phyloP scores from a whole-genome alignment of 129 eudicot genomes.

The Centella asiatica region DNA sequence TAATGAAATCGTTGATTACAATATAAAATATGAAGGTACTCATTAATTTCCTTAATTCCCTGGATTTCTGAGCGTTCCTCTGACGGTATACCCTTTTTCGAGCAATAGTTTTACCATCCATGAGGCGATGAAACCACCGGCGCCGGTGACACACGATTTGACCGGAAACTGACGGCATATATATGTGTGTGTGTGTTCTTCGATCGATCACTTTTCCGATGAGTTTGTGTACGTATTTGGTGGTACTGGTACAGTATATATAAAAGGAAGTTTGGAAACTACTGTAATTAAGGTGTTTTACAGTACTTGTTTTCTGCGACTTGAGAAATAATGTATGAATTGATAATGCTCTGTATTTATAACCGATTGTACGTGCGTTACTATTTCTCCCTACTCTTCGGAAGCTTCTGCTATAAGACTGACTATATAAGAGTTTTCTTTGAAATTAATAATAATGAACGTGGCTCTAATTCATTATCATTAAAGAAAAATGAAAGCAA shows the following conservation, averaged over 20 bases:
- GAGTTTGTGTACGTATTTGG: background rate
- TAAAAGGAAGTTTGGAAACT: background rate
- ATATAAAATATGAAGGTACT: no score
- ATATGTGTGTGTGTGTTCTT: no score
- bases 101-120: slow-evolving; percentile 91
- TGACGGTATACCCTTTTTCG: slow-evolving; percentile 68
- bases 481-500: no score
- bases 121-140: slow-evolving; percentile 95
- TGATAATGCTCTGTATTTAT: background rate
- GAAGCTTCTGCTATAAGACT: no score
- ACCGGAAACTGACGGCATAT: slow-evolving; percentile 58
- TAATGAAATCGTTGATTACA: no score
- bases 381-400: no score
- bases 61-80: slow-evolving; percentile 93
- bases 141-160: slow-evolving; percentile 95
- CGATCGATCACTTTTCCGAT: slow-evolving; percentile 1
- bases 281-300: no score
- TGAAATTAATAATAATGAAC: no score
- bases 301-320: background rate
- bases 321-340: background rate
- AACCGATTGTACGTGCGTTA: no score
- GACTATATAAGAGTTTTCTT: no score
- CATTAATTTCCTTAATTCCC: slow-evolving; percentile 25
- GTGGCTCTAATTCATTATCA: no score
- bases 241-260: background rate